A percentile compares a stretch with the other conserved stretches of the same genome.
These are phyloP conservation scores for Sclerotinia subarctica DNA, from an alignment of 2,329 filamentous ascomycete genomes.

Conservation along the genomic window DNA sequence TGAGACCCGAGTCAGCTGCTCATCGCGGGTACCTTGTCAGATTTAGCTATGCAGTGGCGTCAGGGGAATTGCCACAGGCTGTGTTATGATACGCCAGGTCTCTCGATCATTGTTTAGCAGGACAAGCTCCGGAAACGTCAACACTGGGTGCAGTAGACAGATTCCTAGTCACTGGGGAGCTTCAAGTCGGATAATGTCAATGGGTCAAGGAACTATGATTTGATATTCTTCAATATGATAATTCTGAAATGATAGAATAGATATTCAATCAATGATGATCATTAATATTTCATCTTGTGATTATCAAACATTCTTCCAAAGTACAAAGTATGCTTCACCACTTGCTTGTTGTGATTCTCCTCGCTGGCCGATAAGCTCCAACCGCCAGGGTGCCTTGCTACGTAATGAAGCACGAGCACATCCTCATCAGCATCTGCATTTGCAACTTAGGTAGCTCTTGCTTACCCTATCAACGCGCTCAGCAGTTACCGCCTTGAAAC, in stretches of 20 bases:
- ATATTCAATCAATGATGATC: not conserved
- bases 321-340: not conserved
- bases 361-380: constrained; percentile 9
- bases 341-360: not conserved
- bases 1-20: constrained; percentile 12
- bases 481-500: constrained; percentile 18
- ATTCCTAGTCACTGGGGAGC: not conserved
- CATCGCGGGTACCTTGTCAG: constrained; percentile 9
- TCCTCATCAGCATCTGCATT: not conserved
- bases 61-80: not conserved
- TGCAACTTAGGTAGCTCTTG: constrained; percentile 7
- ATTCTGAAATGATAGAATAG: too few species aligned
- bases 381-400: constrained; percentile 2
- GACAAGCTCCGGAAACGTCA: not conserved
- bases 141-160: not conserved
- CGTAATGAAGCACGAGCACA: constrained; percentile 3
- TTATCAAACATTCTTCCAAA: not conserved
- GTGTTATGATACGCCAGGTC: constrained; percentile 3
- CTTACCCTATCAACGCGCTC: constrained; percentile 8
- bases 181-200: not conserved
- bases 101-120: not conserved
- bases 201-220: not conserved
- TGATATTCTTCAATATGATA: not conserved
- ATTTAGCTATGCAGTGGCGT: constrained; percentile 7
- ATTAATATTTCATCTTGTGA: not conserved